Evolutionary conservation across 176 grass and related monocot species (phyloP).

Genomic region (Oryza brachyantha): DNA sequence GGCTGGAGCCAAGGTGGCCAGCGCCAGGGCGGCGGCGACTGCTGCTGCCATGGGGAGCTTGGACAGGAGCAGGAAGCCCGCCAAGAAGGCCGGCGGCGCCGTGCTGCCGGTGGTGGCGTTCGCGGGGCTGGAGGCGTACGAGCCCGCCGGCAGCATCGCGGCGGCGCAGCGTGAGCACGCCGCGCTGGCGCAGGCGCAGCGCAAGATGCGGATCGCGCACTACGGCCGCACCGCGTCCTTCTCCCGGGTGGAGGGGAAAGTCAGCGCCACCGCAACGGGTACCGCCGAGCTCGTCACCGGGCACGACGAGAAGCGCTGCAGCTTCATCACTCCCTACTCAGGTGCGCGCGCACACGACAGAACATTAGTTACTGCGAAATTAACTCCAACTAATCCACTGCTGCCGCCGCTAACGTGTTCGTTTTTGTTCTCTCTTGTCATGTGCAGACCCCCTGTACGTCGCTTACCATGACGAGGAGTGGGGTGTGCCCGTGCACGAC

Average conservation of each 20-base stretch:
- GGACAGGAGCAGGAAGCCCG: conserved; percentile 35
- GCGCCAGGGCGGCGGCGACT: background rate
- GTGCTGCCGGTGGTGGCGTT: conserved; percentile 34
- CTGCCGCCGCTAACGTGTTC: background rate
- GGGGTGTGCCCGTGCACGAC: conserved; percentile 83
- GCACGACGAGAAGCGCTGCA: conserved; percentile 80
- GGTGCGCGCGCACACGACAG: conserved; percentile 19
- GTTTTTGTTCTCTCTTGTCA: background rate
- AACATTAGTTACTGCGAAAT: background rate
- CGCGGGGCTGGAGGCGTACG: conserved; percentile 43
- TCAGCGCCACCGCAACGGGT: background rate
- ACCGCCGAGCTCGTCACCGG: background rate
- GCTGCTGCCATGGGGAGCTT: background rate
- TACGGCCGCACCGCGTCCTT: conserved; percentile 76
- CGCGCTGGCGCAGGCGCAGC: conserved; percentile 65
- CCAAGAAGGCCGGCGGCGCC: background rate
- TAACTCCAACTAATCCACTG: background rate
- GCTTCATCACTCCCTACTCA: conserved; percentile 86
- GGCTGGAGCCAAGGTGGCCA: background rate
- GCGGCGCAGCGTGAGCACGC: conserved; percentile 65
- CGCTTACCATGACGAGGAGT: conserved; percentile 91
- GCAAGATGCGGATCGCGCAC: conserved; percentile 73
- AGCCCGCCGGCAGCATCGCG: conserved; percentile 59
- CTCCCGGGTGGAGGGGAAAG: conserved; percentile 51
- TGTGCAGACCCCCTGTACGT: conserved; percentile 63